Conservation (phyloP, 169 alveolate genomes). For the Theileria orientalis region DNA sequence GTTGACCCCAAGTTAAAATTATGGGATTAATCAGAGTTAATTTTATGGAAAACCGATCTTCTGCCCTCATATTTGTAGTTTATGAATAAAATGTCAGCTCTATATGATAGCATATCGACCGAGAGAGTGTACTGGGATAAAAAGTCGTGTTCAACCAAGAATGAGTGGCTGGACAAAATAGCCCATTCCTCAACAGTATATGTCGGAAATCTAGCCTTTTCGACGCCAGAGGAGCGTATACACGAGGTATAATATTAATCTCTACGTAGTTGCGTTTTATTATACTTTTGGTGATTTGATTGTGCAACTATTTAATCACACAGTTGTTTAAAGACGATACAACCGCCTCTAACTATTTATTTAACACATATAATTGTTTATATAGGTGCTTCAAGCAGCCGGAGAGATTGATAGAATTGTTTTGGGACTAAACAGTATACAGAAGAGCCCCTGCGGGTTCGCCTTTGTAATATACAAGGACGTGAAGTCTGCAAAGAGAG, state of each 20-base stretch:
- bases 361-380: not conserved
- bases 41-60: too few species aligned
- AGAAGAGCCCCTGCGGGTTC: constrained; percentile 75
- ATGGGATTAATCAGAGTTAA: too few species aligned
- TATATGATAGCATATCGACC: constrained; percentile 68
- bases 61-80: not conserved
- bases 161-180: constrained; percentile 70
- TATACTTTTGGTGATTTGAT: too few species aligned
- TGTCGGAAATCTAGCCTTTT: constrained; percentile 73
- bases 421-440: constrained; percentile 73
- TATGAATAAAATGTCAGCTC: constrained; percentile 58
- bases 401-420: constrained; percentile 73
- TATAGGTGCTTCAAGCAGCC: constrained; percentile 55
- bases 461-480: constrained; percentile 72
- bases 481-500: constrained; percentile 65
- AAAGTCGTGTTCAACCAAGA: constrained; percentile 66
- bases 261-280: too few species aligned
- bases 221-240: constrained; percentile 76
- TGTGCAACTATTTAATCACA: too few species aligned
- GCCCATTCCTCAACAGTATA: constrained; percentile 73
- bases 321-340: not conserved
- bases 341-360: not conserved
- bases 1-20: too few species aligned
- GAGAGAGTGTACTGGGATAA: constrained; percentile 74
- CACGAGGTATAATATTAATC: constrained; percentile 66